A percentile compares a stretch with the other conserved stretches of the same genome.
These are phyloP conservation scores for Diaporthe helianthi DNA, from an alignment of 2,329 filamentous ascomycete genomes.

Conservation along the genomic window DNA sequence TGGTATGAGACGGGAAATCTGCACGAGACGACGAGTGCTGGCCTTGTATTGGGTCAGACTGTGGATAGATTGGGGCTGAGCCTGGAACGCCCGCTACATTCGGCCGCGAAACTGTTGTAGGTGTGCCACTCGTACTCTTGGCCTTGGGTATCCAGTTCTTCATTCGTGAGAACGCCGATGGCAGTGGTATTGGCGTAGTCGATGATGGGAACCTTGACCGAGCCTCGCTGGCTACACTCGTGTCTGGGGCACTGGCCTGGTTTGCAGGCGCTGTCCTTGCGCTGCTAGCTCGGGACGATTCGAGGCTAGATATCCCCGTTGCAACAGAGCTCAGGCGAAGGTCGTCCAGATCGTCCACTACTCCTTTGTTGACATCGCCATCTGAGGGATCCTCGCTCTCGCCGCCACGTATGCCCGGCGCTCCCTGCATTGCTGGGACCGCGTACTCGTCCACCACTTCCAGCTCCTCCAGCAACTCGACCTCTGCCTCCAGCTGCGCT, in stretches of 20 bases:
- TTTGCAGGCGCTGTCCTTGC: neutral
- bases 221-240: neutral
- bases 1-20: neutral
- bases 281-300: conserved; percentile 35
- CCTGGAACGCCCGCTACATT: neutral
- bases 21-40: neutral
- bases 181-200: conserved; percentile 27
- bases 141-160: neutral
- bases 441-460: conserved; percentile 38
- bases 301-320: neutral
- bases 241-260: neutral
- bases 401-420: conserved; percentile 34
- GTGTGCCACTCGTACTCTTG: neutral
- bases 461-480: conserved; percentile 29
- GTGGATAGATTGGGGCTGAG: neutral
- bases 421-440: conserved; percentile 40
- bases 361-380: conserved; percentile 2
- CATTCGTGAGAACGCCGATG: neutral
- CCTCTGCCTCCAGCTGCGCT: conserved; percentile 39
- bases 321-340: neutral
- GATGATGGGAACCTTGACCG: neutral
- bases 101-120: neutral
- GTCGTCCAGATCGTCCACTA: conserved; percentile 23
- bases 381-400: conserved; percentile 26
- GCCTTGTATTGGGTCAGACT: neutral